Conservation (phyloP, 306 rosid species). For the Trifolium dubium region DNA sequence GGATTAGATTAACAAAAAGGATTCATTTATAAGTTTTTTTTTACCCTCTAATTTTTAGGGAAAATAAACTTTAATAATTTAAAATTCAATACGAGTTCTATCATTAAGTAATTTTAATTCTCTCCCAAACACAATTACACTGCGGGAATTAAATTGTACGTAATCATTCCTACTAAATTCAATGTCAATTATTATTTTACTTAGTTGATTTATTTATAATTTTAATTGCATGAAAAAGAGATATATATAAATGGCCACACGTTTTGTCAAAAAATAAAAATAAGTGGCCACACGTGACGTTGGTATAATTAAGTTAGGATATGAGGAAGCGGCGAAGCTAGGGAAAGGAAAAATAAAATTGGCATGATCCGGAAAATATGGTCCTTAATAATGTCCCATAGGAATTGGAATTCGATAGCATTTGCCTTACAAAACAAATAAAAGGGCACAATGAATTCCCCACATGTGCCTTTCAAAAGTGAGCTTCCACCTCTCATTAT, state of each 20-base stretch:
- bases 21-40: too few species aligned
- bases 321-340: not conserved
- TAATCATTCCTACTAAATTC: too few species aligned
- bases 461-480: slow-evolving; percentile 70
- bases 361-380: slow-evolving; percentile 88
- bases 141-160: too few species aligned
- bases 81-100: too few species aligned
- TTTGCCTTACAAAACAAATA: slow-evolving; percentile 38
- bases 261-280: too few species aligned
- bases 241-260: not conserved
- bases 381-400: slow-evolving; percentile 57
- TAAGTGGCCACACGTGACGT: not conserved
- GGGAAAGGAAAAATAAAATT: slow-evolving; percentile 30
- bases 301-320: not conserved
- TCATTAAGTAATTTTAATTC: too few species aligned
- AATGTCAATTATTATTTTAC: too few species aligned
- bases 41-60: too few species aligned
- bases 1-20: too few species aligned
- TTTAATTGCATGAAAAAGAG: not conserved
- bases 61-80: too few species aligned
- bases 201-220: too few species aligned
- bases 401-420: slow-evolving; percentile 55
- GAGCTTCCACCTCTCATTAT: slow-evolving; percentile 4
- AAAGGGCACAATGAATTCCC: slow-evolving; percentile 50
- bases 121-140: too few species aligned